Conservation (phyloP, 2,329 filamentous ascomycete species). For the Aureobasidium sp. region DNA sequence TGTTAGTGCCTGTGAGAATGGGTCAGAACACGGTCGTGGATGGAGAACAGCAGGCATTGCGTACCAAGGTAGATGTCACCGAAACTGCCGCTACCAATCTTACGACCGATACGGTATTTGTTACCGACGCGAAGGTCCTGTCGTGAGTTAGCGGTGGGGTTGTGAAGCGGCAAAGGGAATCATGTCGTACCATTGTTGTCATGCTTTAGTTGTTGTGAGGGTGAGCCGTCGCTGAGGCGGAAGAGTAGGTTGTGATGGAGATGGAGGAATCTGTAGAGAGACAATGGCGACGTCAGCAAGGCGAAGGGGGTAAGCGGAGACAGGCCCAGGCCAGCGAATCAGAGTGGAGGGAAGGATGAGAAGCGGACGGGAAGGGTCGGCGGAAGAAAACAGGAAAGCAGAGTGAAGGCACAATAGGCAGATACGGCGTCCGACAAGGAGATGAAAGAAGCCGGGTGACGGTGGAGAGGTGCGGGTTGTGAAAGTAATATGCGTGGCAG, state of each 20-base stretch:
- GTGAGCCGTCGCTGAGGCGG: constrained; percentile 17
- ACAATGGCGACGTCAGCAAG: constrained; percentile 13
- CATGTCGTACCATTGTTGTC: constrained; percentile 50
- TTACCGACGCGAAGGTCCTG: constrained; percentile 98
- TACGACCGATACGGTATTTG: constrained; percentile 98
- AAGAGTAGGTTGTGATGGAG: constrained; percentile 17
- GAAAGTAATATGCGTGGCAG: constrained; percentile 1
- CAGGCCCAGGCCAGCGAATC: constrained; percentile 3
- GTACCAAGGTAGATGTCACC: constrained; percentile 91
- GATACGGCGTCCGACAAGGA: background rate
- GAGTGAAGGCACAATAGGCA: constrained; percentile 5
- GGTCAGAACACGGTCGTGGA: background rate
- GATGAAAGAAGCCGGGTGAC: background rate
- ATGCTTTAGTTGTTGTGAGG: constrained; percentile 31
- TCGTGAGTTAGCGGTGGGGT: constrained; percentile 22
- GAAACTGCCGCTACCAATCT: constrained; percentile 96
- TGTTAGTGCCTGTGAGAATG: constrained; percentile 69
- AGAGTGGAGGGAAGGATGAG: background rate
- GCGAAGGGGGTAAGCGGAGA: constrained; percentile 4
- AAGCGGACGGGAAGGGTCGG: background rate
- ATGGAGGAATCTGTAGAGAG: constrained; percentile 7
- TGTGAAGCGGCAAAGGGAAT: constrained; percentile 23
- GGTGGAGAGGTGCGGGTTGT: background rate
- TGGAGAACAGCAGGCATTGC: constrained; percentile 18
- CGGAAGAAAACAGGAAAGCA: background rate